Conservation (phyloP, 805 yeast species). For the Millerago galiae region DNA sequence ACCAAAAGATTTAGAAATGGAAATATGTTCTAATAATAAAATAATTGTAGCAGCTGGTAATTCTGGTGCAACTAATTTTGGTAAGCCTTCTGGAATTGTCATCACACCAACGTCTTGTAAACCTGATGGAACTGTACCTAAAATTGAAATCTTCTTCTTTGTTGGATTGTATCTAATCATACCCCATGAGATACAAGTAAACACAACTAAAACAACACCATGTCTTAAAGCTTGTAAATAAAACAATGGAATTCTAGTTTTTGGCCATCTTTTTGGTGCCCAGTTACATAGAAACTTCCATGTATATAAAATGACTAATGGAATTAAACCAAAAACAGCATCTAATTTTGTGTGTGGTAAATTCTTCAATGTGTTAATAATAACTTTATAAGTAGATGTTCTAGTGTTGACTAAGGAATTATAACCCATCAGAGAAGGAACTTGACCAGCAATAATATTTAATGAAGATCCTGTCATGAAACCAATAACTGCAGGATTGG, state of each 20-base stretch:
- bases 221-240: slow-evolving; percentile 72
- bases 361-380: slow-evolving; percentile 65
- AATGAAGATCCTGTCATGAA: slow-evolving; percentile 95
- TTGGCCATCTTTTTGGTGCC: slow-evolving; percentile 61
- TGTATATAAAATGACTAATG: slow-evolving; percentile 60
- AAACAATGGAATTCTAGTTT: slow-evolving; percentile 47
- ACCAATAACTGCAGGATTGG: slow-evolving; percentile 88
- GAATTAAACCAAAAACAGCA: slow-evolving; percentile 85
- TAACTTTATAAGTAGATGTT: slow-evolving; percentile 59
- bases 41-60: slow-evolving; percentile 83
- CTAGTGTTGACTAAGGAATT: slow-evolving; percentile 62
- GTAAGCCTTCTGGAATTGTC: slow-evolving; percentile 53
- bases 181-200: slow-evolving; percentile 80
- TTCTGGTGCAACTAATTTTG: slow-evolving; percentile 60
- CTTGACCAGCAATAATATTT: slow-evolving; percentile 75
- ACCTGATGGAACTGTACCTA: slow-evolving; percentile 82
- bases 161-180: slow-evolving; percentile 47
- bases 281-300: slow-evolving; percentile 63
- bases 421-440: slow-evolving; percentile 81
- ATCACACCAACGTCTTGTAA: slow-evolving; percentile 70
- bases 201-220: slow-evolving; percentile 74
- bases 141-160: slow-evolving; percentile 41
- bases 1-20: slow-evolving; percentile 90
- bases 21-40: slow-evolving; percentile 83
- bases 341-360: slow-evolving; percentile 63